Evolutionary conservation across 2,329 filamentous ascomycete species (phyloP), one percentile per base, ranked within the genome.

Genomic region (Furcasterigmium sp.): DNA sequence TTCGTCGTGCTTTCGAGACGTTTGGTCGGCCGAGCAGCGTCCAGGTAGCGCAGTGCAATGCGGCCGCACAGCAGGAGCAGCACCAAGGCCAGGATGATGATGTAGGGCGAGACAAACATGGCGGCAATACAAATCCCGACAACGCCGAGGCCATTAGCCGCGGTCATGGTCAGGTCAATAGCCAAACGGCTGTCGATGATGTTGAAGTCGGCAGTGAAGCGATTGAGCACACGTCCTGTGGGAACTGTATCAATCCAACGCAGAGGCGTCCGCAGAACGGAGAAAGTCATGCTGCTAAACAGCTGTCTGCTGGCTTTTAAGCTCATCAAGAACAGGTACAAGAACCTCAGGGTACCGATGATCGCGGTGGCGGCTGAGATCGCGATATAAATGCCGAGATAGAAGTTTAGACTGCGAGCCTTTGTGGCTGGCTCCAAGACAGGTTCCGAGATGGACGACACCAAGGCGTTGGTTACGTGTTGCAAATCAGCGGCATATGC

Each of bases 181-280:
- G 81, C 77, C 39, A 90, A 66, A 28, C 78, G 72, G 7, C 76
- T 81, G 62, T 91, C 87, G 39, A 91, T 76, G 32, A 81, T 74
- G 52, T 83, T 80, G 60, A 91, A 90, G 61, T 91, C 87, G 3
- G 83, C 72, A 0, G 85, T 88, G 59, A 91, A 88, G 2, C 87
- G 76, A 62, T 91, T 91, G 17, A 91, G 68, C 29, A 91, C 78
- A 37, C 87, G 78, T 3, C 87, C 87, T 2, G 89, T 70, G 0
- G 87, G 87, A 0, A 89, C 82, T 0, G 86, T 91, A 56, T 91
- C 87, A 29, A 91, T 72, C 84, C 85, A 90, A 47, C 85, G 72
- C n/a, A 91, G 69, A 2, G 85, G 86, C 6, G 86, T 82, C 15
- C 84, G 77, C 4, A 91, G 69, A 10, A 91, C 73, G 1, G 78